These are phyloP conservation scores for Porcisia hertigi DNA, from an alignment of 208 protist genomes.

Conservation along the genomic window DNA sequence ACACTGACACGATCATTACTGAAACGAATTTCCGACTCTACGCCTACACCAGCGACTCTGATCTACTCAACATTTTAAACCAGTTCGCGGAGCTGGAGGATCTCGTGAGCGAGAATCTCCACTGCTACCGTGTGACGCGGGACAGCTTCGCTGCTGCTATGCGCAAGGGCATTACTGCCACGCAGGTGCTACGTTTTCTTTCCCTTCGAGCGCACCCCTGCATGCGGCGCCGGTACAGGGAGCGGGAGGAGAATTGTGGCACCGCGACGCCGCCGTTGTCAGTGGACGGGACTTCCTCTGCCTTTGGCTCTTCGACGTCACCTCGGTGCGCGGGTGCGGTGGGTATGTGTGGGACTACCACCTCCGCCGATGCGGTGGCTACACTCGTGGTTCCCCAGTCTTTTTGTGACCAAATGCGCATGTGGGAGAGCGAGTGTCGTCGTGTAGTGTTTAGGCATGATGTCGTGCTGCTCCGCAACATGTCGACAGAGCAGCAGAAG, in stretches of 20 bases:
- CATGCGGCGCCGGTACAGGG: constrained; percentile 63
- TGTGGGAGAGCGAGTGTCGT: constrained; percentile 88
- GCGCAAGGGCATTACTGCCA: constrained; percentile 68
- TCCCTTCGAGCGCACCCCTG: constrained; percentile 85
- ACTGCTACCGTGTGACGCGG: constrained; percentile 85
- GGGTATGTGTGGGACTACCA: not conserved
- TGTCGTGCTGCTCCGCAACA: constrained; percentile 73
- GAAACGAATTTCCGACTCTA: constrained; percentile 92
- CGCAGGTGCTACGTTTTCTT: constrained; percentile 83
- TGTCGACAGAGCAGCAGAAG: constrained; percentile 56
- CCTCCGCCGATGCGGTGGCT: constrained; percentile 10
- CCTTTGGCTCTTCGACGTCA: not conserved
- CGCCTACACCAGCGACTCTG: constrained; percentile 77
- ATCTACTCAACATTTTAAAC: constrained; percentile 80
- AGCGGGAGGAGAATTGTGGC: not conserved
- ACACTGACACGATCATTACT: constrained; percentile 91
- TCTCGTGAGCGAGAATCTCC: constrained; percentile 60
- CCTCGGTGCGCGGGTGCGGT: not conserved
- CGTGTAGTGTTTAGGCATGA: constrained; percentile 74
- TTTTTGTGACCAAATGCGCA: constrained; percentile 85
- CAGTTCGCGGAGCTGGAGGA: constrained; percentile 81
- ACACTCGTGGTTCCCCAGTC: constrained; percentile 78
- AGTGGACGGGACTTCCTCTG: not conserved
- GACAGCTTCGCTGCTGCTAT: constrained; percentile 77
- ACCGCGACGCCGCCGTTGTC: not conserved